Conservation (phyloP, 2,329 filamentous ascomycete species). For the Mycosphaerella sp. region DNA sequence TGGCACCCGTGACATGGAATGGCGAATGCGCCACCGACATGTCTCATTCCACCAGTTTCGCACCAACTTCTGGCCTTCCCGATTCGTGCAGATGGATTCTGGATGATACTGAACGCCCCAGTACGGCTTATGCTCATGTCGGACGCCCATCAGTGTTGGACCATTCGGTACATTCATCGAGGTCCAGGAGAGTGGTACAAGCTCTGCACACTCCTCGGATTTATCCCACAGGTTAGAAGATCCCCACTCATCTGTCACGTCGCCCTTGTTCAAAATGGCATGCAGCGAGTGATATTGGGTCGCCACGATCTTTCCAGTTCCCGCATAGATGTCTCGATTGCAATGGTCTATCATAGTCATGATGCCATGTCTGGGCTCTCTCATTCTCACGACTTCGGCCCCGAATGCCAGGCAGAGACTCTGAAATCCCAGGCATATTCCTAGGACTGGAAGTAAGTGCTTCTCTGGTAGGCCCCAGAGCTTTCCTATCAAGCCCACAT, state of each 20-base stretch:
- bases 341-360: conserved; percentile 61
- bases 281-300: conserved; percentile 70
- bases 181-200: conserved; percentile 47
- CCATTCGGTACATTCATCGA: conserved; percentile 44
- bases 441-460: conserved; percentile 67
- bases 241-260: conserved; percentile 33
- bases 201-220: conserved; percentile 32
- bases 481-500: conserved; percentile 74
- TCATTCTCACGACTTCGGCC: conserved; percentile 58
- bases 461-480: conserved; percentile 63
- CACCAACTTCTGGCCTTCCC: conserved; percentile 58
- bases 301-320: conserved; percentile 56
- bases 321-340: conserved; percentile 58
- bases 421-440: conserved; percentile 86
- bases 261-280: conserved; percentile 37
- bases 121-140: conserved; percentile 63
- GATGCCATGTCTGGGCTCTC: conserved; percentile 76
- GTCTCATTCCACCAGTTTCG: conserved; percentile 69
- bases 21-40: conserved; percentile 21
- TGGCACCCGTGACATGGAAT: not conserved
- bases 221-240: conserved; percentile 35
- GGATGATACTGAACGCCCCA: conserved; percentile 90
- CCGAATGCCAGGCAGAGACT: conserved; percentile 66
- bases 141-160: conserved; percentile 69
- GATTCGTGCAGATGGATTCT: conserved; percentile 77